Conservation (phyloP, 306 rosid genomes). For the Bauhinia variegata region DNA sequence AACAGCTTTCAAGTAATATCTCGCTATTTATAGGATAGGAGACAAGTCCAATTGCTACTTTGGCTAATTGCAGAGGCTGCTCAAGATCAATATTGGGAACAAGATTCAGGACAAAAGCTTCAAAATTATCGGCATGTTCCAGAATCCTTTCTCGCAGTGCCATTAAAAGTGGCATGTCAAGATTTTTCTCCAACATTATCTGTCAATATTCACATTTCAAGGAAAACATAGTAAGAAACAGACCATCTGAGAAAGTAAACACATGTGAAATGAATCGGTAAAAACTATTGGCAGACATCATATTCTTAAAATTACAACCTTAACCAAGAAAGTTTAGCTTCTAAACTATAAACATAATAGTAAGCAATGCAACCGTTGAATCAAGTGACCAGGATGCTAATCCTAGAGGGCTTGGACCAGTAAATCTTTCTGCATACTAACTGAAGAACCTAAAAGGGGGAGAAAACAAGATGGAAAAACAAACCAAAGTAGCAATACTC, state of each 20-base stretch:
- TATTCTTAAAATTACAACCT: not conserved
- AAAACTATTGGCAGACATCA: conserved; percentile 12
- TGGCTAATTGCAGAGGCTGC: conserved; percentile 75
- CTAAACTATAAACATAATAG: conserved; percentile 16
- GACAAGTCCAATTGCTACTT: conserved; percentile 84
- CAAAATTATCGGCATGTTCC: conserved; percentile 68
- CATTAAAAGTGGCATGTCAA: conserved; percentile 67
- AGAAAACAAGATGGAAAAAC: not conserved
- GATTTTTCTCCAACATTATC: conserved; percentile 61
- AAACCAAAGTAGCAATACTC: not conserved
- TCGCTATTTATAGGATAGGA: conserved; percentile 60
- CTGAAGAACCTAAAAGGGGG: conserved; percentile 8
- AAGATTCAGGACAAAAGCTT: conserved; percentile 70
- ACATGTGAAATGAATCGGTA: not conserved
- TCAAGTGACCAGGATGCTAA: not conserved
- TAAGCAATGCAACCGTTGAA: not conserved
- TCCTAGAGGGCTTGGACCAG: conserved; percentile 14
- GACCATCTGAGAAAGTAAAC: conserved; percentile 7
- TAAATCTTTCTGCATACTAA: conserved; percentile 7
- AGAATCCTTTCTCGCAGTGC: conserved; percentile 84
- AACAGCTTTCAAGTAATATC: conserved; percentile 67
- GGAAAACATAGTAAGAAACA: conserved; percentile 30
- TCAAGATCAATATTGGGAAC: conserved; percentile 65
- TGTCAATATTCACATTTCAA: conserved; percentile 49
- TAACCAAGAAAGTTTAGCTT: too few species aligned